Percentiles rank a stretch among this genome's conserved stretches.
Conservation (phyloP, 2,329 filamentous ascomycete genomes). For the Raffaelea ambrosiae region DNA sequence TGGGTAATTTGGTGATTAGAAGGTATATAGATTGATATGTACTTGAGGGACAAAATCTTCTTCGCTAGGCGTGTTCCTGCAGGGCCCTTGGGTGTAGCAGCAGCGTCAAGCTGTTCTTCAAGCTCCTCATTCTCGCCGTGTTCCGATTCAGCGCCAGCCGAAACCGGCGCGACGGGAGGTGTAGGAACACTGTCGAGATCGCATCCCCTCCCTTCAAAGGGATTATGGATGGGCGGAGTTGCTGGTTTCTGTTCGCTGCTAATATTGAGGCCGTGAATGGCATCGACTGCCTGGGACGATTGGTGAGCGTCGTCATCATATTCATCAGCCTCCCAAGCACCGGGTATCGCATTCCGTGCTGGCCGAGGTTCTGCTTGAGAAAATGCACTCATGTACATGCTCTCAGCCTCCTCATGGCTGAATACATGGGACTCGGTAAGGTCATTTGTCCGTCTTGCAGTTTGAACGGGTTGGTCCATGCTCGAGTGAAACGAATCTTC, state of each 20-base stretch:
- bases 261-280: too few species aligned
- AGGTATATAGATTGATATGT: constrained; percentile 47
- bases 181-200: neutral
- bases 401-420: constrained; percentile 72
- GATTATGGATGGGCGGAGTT: neutral
- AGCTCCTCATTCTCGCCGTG: neutral
- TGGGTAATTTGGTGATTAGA: constrained; percentile 40
- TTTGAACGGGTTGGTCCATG: constrained; percentile 19
- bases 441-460: constrained; percentile 33
- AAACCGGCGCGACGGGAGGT: neutral
- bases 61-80: constrained; percentile 49
- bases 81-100: constrained; percentile 41
- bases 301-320: neutral
- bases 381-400: constrained; percentile 76
- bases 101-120: constrained; percentile 26
- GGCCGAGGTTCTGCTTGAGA: constrained; percentile 31
- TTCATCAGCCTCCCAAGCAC: constrained; percentile 40
- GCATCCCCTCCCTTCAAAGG: neutral
- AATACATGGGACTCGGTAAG: constrained; percentile 60
- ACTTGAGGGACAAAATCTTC: constrained; percentile 41
- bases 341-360: constrained; percentile 34
- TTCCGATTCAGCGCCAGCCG: neutral
- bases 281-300: too few species aligned
- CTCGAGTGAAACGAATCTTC: constrained; percentile 15
- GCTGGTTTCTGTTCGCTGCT: too few species aligned